Conservation (phyloP, 208 protist genomes). For the Acanthamoeba polyphaga region DNA sequence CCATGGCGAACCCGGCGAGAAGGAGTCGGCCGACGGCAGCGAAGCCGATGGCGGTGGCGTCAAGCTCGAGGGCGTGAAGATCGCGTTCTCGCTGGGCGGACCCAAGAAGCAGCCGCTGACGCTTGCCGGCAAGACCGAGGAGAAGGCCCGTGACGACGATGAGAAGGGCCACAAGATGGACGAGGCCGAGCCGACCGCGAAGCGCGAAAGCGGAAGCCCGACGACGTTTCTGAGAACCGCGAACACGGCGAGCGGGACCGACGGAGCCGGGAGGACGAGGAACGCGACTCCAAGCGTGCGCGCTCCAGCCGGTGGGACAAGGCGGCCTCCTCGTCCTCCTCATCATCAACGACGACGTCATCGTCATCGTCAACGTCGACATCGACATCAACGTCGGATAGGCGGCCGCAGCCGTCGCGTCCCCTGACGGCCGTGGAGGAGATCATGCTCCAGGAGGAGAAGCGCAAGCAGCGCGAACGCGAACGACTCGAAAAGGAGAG, state of each 20-base stretch:
- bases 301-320: not conserved
- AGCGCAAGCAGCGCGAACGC: not conserved
- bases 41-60: not conserved
- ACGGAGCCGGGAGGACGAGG: not conserved
- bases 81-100: constrained; percentile 32
- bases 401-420: not conserved
- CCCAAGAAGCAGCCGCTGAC: not conserved
- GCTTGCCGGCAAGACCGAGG: not conserved
- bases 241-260: not conserved
- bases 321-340: too few relatives aligned
- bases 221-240: not conserved
- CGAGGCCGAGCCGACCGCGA: not conserved
- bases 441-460: constrained; percentile 63
- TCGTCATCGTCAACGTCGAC: not conserved
- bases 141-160: not conserved
- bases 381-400: not conserved
- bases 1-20: not conserved
- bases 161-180: not conserved
- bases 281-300: not conserved
- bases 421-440: constrained; percentile 61
- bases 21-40: not conserved
- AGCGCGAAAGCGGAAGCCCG: not conserved
- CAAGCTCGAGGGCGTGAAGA: constrained; percentile 30
- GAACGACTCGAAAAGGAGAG: constrained; percentile 9
- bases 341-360: not conserved